Percentiles rank a stretch among this genome's conserved stretches.
phyloP scores from a whole-genome alignment of 106 monocot genomes.

The Dendrobium chrysotoxum region DNA sequence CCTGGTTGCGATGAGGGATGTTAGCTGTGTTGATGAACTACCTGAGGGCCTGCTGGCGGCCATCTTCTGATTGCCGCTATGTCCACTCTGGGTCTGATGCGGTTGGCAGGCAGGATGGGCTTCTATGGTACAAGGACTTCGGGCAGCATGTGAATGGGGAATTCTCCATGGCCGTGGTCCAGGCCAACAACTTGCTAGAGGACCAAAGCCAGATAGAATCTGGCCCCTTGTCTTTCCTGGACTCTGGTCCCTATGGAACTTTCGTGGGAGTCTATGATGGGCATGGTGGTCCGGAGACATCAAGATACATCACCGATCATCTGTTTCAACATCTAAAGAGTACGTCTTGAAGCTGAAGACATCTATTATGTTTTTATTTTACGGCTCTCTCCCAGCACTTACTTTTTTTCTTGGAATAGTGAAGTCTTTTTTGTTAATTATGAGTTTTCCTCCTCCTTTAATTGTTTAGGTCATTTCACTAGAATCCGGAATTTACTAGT shows the following conservation, averaged over 20 bases:
- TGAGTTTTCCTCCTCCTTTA: neutral
- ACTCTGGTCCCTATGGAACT: constrained; percentile 21
- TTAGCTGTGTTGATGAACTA: constrained; percentile 15
- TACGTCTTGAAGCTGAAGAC: constrained; percentile 2
- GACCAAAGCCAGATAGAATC: constrained; percentile 30
- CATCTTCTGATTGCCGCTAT: constrained; percentile 6
- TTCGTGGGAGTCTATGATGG: constrained; percentile 33
- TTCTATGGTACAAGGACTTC: constrained; percentile 22
- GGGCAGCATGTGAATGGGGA: constrained; percentile 24
- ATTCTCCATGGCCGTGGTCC: constrained; percentile 29
- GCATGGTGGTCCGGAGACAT: constrained; percentile 26
- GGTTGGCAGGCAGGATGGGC: constrained; percentile 21
- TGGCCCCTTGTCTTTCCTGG: constrained; percentile 11
- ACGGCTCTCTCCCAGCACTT: neutral
- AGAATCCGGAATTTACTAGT: neutral
- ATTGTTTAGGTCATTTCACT: neutral
- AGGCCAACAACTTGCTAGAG: constrained; percentile 26
- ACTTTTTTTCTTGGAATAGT: neutral
- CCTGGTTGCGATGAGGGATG: constrained; percentile 29
- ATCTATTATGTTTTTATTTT: constrained; percentile 1
- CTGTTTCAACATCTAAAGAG: constrained; percentile 28
- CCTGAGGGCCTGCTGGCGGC: constrained; percentile 18
- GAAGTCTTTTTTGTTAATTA: neutral
- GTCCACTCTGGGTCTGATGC: constrained; percentile 9
- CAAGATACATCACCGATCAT: constrained; percentile 28